Percentiles rank a stretch among this genome's conserved stretches.
phyloP scores from a whole-genome alignment of 495 filamentous ascomycete genomes.

The Penicillium silybi region DNA sequence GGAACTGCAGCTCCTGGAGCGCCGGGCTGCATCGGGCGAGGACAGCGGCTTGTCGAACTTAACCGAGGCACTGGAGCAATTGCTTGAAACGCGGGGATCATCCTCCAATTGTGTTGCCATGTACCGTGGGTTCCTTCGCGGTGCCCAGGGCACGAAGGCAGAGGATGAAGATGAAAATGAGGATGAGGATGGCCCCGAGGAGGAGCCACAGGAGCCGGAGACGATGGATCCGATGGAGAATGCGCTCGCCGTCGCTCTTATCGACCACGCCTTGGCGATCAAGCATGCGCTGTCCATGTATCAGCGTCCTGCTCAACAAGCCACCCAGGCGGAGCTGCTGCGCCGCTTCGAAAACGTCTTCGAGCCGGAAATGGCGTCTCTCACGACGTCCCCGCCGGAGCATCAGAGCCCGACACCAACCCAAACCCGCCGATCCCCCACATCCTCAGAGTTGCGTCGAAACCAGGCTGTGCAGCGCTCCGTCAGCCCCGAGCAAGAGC shows the following conservation, averaged over 20 bases:
- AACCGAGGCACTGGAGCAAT: conserved; percentile 67
- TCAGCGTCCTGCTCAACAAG: conserved; percentile 53
- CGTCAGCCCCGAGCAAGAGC: conserved; percentile 38
- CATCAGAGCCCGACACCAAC: conserved; percentile 23
- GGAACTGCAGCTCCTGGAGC: conserved; percentile 73
- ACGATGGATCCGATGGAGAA: conserved; percentile 66
- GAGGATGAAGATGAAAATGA: conserved; percentile 43
- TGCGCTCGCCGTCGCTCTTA: conserved; percentile 77
- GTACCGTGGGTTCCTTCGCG: conserved; percentile 70
- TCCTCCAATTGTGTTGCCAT: conserved; percentile 65
- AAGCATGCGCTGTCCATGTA: conserved; percentile 76
- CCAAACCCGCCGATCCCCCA: conserved; percentile 23
- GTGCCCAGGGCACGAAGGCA: conserved; percentile 39
- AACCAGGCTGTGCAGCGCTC: conserved; percentile 25
- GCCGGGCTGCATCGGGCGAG: conserved; percentile 70
- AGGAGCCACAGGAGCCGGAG: conserved; percentile 30
- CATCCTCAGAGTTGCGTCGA: conserved; percentile 22
- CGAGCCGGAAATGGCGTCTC: conserved; percentile 44
- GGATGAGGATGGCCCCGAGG: conserved; percentile 33
- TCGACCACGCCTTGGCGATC: conserved; percentile 85
- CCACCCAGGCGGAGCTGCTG: conserved; percentile 53
- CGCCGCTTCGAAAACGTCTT: conserved; percentile 43
- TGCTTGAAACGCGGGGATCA: conserved; percentile 60
- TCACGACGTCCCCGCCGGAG: conserved; percentile 24
- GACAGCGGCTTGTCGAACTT: conserved; percentile 59